Evolutionary conservation across 495 filamentous ascomycete genomes (phyloP), one percentile per base, ranked within the genome.

Genomic region (Xylona heveae): DNA sequence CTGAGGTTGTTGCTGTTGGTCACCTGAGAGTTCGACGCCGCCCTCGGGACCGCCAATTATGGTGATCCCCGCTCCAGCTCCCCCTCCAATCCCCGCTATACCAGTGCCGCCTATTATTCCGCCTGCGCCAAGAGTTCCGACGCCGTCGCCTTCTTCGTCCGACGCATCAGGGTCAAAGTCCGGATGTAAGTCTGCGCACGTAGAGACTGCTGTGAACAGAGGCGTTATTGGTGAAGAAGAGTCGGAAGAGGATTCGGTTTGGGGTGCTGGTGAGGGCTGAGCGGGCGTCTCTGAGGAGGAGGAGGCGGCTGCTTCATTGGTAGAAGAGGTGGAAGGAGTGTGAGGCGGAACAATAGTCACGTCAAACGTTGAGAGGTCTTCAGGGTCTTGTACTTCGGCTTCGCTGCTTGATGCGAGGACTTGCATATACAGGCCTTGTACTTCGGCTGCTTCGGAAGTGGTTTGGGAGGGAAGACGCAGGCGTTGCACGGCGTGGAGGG

Each of bases 111-210:
- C 54, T 10, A 60, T 53, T 30, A 55, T 62, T n/a, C 32, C 17
- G 0, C 57, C 64, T 36, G 74, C 71, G 41, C 72, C 72, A 19
- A 70, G 39, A 21, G 71, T 66, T 13, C 54, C 50, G 34, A 59
- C 60, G 2, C 58, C 62, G 16, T 50, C 48, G 1, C 56, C 59
- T 0, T 60, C 59, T 0, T 61, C 57, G 0, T 64, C 64, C 17
- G 63, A 61, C 0, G 59, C 70, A 3, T 61, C 61, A 0, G 63
- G 61, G 3, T 53, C 47, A 0, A 78, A 70, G 43, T 94, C 84
- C 0, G 88, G 88, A 48, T 95, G 79, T 12, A 97, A 53, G 43
- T 93, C 78, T 9, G 82, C 77, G 54, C 88, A 94, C 0, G 71
- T 68, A 1, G 81, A 78, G 10, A 95, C 65, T 3, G 83, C 83